Conservation (phyloP, 2,329 filamentous ascomycete species). For the Fusarium sp. region DNA sequence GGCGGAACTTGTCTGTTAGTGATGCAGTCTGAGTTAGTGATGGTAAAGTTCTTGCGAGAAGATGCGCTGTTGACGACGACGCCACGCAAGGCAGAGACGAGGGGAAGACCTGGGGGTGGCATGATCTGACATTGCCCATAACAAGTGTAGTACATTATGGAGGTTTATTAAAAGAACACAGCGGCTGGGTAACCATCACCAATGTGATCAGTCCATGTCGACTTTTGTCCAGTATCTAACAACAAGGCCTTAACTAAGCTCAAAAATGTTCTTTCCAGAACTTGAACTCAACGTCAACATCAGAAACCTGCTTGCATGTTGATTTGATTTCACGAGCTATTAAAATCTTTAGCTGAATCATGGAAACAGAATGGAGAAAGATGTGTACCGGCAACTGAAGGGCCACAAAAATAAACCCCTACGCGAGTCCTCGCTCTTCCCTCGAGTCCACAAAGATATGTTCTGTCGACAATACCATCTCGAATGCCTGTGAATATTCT, state of each 20-base stretch:
- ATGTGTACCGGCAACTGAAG: slow-evolving; percentile 72
- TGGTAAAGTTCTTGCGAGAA: neutral
- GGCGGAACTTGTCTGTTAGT: neutral
- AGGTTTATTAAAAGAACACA: neutral
- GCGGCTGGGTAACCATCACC: too few relatives aligned
- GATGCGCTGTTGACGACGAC: neutral
- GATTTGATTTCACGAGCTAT: slow-evolving; percentile 84
- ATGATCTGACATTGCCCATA: neutral
- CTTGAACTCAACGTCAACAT: slow-evolving; percentile 86
- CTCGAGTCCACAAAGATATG: slow-evolving; percentile 86
- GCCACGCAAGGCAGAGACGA: neutral
- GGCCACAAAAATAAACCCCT: slow-evolving; percentile 98
- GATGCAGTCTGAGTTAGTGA: neutral
- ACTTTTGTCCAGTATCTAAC: neutral
- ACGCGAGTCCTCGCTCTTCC: slow-evolving; percentile 82
- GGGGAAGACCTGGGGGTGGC: neutral
- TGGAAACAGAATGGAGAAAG: neutral
- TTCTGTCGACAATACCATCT: slow-evolving; percentile 84
- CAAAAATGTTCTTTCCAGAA: slow-evolving; percentile 99
- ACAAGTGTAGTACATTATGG: neutral
- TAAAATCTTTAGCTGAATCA: slow-evolving; percentile 49
- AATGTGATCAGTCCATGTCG: neutral
- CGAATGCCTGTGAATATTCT: slow-evolving; percentile 86
- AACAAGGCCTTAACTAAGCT: neutral
- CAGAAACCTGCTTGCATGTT: slow-evolving; percentile 78